Evolutionary conservation across 2,329 filamentous ascomycete genomes (phyloP).

Genomic region (Fusarium chuoi): DNA sequence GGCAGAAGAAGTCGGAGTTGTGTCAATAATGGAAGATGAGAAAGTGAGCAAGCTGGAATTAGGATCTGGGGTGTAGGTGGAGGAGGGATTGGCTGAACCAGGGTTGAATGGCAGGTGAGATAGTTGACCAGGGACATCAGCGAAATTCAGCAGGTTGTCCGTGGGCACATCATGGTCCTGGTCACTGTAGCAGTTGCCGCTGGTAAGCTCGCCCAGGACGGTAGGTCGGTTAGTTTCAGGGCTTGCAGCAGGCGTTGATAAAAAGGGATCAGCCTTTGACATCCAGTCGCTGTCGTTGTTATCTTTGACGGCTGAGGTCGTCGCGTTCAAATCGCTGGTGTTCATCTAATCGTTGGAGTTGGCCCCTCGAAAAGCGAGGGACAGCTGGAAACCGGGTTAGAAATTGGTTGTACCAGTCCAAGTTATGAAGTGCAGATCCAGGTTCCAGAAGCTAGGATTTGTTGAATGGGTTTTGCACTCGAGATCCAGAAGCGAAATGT

Average conservation of each 20-base stretch:
- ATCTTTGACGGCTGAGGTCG: conserved; percentile 39
- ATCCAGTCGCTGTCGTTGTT: conserved; percentile 8
- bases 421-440: conserved; percentile 29
- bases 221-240: conserved; percentile 30
- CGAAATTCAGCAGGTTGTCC: conserved; percentile 43
- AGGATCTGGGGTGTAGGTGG: conserved; percentile 38
- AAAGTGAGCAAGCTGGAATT: conserved; percentile 41
- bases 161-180: conserved; percentile 43
- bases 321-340: conserved; percentile 34
- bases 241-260: conserved; percentile 20
- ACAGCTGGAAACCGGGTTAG: conserved; percentile 15
- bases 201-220: conserved; percentile 29
- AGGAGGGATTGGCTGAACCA: conserved; percentile 42
- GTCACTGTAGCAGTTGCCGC: conserved; percentile 34
- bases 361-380: conserved; percentile 31
- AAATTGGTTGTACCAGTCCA: conserved; percentile 29
- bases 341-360: conserved; percentile 41
- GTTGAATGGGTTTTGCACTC: conserved; percentile 17
- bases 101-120: conserved; percentile 44
- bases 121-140: conserved; percentile 44
- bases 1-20: conserved; percentile 35
- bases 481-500: conserved; percentile 23
- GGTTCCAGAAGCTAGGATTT: conserved; percentile 27
- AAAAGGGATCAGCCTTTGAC: conserved; percentile 24
- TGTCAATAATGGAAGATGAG: conserved; percentile 32